Percentiles rank a stretch among this genome's conserved stretches.
Evolutionary conservation across 768 basidiomycete species (phyloP).

Genomic region (Pleurotus citrinopileatus): DNA sequence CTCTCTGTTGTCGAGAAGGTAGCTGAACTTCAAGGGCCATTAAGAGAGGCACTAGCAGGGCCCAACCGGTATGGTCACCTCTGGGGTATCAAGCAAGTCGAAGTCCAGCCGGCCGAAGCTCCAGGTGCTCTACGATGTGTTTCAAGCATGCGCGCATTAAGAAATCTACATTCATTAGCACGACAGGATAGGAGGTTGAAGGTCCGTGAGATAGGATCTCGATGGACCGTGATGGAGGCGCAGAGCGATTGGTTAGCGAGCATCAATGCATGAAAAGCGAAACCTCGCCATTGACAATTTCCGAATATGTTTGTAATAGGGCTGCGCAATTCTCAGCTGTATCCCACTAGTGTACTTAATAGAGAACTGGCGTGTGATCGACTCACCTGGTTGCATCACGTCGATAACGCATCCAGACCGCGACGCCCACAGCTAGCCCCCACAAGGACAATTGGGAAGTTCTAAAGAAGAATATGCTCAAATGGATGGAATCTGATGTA

Average conservation of each 20-base stretch:
- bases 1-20: not conserved
- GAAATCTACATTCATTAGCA: not conserved
- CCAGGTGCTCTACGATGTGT: not conserved
- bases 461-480: not conserved
- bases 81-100: not conserved
- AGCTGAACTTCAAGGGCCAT: not conserved
- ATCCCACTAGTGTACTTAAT: too few relatives aligned
- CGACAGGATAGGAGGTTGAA: not conserved
- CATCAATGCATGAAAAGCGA: not conserved
- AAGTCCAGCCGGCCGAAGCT: not conserved
- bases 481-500: conserved; percentile 4
- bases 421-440: not conserved
- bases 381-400: too few relatives aligned
- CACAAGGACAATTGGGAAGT: not conserved
- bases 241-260: not conserved
- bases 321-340: too few relatives aligned
- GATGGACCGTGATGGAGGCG: not conserved
- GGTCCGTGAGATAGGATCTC: not conserved
- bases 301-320: too few relatives aligned
- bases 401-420: too few relatives aligned
- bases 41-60: not conserved
- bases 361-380: too few relatives aligned
- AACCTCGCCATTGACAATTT: too few relatives aligned
- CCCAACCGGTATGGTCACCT: not conserved
- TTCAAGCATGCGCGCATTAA: not conserved